A percentile compares a stretch with the other conserved stretches of the same genome.
Conservation (phyloP, 441 rosid genomes). For the Cnidoscolus chayamansa region DNA sequence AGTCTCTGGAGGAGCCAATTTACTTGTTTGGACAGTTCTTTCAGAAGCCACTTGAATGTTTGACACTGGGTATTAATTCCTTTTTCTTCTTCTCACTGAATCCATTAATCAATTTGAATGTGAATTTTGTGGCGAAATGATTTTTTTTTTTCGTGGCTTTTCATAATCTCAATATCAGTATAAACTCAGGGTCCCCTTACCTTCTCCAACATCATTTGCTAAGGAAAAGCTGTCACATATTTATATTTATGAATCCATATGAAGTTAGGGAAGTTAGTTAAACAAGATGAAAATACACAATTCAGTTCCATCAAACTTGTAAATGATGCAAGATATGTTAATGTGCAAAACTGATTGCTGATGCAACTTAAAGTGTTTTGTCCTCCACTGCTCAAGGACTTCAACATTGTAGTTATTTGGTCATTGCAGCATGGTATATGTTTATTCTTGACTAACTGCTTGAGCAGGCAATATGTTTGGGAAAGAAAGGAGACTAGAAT, state of each 20-base stretch:
- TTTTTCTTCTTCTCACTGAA: background rate
- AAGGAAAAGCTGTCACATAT: background rate
- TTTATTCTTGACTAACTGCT: background rate
- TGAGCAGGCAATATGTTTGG: background rate
- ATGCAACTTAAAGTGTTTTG: background rate
- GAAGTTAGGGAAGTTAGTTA: background rate
- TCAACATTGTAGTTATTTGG: background rate
- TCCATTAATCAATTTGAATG: slow-evolving; percentile 1
- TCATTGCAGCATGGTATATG: background rate
- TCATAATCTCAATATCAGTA: background rate
- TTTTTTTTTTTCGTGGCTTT: background rate
- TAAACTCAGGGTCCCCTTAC: background rate
- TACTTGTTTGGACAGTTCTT: slow-evolving; percentile 93
- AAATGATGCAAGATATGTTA: background rate
- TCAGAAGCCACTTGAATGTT: slow-evolving; percentile 83
- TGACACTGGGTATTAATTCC: slow-evolving; percentile 64
- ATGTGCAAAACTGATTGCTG: slow-evolving; percentile 1
- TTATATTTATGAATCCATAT: background rate
- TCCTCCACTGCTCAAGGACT: background rate
- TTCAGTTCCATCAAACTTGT: background rate
- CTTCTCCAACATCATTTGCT: background rate
- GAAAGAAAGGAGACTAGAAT: background rate
- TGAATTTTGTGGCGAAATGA: background rate
- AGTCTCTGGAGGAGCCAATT: slow-evolving; percentile 94
- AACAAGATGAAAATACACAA: background rate